Evolutionary conservation across 2,329 filamentous ascomycete species (phyloP), one percentile per base, ranked within the genome.

Genomic region (Teratosphaeria gauchensis): DNA sequence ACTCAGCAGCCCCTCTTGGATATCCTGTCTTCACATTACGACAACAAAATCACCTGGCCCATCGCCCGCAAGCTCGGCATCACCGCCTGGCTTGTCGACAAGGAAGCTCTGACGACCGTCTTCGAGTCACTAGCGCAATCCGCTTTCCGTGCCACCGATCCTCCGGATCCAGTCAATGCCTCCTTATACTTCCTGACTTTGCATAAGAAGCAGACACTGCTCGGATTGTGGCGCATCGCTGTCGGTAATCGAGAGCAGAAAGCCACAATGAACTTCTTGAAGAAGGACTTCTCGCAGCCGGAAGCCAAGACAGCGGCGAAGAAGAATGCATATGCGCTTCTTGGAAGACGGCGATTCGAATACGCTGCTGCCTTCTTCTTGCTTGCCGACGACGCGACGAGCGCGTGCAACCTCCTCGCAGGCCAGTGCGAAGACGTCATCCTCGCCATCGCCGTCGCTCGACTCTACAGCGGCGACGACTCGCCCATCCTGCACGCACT

Each of bases 281-380:
- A 87, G n/a, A 95, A 96, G 68, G 91, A 97, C 71, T 99, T 99
- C 72, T 80, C 84, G n/a, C 89, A 96, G 62, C 81, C 86, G 0
- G 87, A 89, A 65, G 97, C 94, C 89, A 88, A 84, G 71, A 95
- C 89, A 1, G 85, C 90, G 4, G 94, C 94, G 0, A 77, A 95
- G 60, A 99, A 99, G 75, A 99, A 99, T 71, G 94, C 94, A 0
- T 99, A 96, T 74, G 92, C 94, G 2, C 75, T 99, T 57, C 86
- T 99, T 70, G 94, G 92, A 64, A 95, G 91, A 74, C 83, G 90
- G 52, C 82, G 94, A 55, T 96, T 96, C 71, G 90, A 90, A 74
- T 99, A 99, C 69, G 92, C 94, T 2, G 94, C 92, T 0, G 89
- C 94, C 0, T 99, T 97, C 75, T 99, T 99, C 77, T 79, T 99